Conservation (phyloP, 306 rosid species). For the Oemleria cerasiformis region DNA sequence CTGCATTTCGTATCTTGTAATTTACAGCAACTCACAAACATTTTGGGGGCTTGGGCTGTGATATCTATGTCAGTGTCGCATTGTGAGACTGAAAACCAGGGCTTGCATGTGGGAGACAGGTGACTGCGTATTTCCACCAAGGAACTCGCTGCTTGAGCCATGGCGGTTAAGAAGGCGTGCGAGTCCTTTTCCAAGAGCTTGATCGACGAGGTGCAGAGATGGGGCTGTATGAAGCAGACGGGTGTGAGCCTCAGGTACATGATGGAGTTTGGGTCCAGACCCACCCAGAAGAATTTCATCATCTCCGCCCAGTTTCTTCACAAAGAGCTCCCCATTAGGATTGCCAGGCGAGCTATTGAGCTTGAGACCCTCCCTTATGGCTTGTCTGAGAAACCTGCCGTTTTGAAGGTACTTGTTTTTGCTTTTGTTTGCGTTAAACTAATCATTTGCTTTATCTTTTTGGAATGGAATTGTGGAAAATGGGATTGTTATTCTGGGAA, state of each 20-base stretch:
- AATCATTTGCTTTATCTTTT: background rate
- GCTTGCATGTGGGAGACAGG: conserved; percentile 37
- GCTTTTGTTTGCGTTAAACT: background rate
- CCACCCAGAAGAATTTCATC: conserved; percentile 43
- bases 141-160: conserved; percentile 20
- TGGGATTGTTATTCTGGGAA: background rate
- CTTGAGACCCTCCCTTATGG: conserved; percentile 79
- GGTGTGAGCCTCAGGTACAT: conserved; percentile 82
- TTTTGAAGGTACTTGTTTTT: conserved; percentile 47
- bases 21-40: background rate
- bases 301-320: conserved; percentile 84
- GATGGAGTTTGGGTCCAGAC: conserved; percentile 83
- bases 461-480: background rate
- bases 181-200: conserved; percentile 61
- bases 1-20: background rate
- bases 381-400: conserved; percentile 69
- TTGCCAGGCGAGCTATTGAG: conserved; percentile 76
- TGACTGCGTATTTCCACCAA: background rate
- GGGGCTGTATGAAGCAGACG: conserved; percentile 80
- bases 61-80: conserved; percentile 29
- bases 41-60: background rate
- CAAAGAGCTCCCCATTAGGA: conserved; percentile 78
- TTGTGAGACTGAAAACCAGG: conserved; percentile 9
- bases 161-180: conserved; percentile 66
- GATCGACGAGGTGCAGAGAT: conserved; percentile 68